These are phyloP conservation scores for Lithospermum erythrorhizon DNA, from an alignment of 257 asterid genomes.

Conservation along the genomic window DNA sequence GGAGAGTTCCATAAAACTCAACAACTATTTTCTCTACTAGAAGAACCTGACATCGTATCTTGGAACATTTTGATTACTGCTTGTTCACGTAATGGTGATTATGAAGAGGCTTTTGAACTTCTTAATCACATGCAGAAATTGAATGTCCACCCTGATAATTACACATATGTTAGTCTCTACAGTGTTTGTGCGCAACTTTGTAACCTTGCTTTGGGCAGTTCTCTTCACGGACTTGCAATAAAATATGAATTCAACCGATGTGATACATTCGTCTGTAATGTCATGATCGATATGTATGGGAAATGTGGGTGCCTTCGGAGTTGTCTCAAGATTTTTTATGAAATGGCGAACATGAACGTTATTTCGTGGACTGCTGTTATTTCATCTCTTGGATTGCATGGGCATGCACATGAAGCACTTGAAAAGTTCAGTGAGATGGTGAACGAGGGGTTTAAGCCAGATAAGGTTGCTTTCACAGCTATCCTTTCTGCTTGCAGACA, in stretches of 20 bases:
- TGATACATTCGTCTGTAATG: slow-evolving; percentile 58
- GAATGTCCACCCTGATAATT: slow-evolving; percentile 43
- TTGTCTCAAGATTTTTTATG: slow-evolving; percentile 46
- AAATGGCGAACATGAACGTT: slow-evolving; percentile 29
- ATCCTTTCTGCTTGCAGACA: slow-evolving; percentile 85
- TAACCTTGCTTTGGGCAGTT: slow-evolving; percentile 65
- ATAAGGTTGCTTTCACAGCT: slow-evolving; percentile 49
- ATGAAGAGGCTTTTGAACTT: slow-evolving; percentile 56
- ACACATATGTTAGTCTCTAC: slow-evolving; percentile 71
- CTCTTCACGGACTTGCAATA: slow-evolving; percentile 51
- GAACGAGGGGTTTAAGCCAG: slow-evolving; percentile 39
- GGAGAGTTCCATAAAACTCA: slow-evolving; percentile 62
- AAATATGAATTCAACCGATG: slow-evolving; percentile 34
- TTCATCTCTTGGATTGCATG: slow-evolving; percentile 60
- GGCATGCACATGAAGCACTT: slow-evolving; percentile 54
- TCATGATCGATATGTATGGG: slow-evolving; percentile 75
- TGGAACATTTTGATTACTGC: slow-evolving; percentile 86
- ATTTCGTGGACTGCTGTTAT: slow-evolving; percentile 69
- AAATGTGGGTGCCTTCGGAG: slow-evolving; percentile 62
- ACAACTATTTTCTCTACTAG: slow-evolving; percentile 52
- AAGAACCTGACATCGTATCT: slow-evolving; percentile 63
- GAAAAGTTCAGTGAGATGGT: slow-evolving; percentile 53
- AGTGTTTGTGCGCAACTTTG: slow-evolving; percentile 48
- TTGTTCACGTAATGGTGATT: slow-evolving; percentile 75
- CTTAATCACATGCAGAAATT: slow-evolving; percentile 54